Base-by-base conservation (phyloP, 176 grass and related monocot species). In the Otatea glauca region DNA sequence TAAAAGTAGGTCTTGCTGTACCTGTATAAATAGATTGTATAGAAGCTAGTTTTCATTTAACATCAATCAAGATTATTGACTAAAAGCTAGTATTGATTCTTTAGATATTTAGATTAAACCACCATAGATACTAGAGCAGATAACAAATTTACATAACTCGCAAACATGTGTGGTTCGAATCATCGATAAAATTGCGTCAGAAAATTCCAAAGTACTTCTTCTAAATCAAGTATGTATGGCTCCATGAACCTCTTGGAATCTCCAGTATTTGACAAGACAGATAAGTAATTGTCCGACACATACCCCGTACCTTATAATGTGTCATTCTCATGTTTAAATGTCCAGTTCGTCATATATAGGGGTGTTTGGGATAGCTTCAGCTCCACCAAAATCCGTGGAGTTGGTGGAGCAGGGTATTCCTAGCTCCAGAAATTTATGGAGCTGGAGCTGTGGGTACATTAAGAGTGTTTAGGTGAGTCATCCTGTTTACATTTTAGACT, bases 241-340 rank as follows among this genome's bases (percentile, higher is more conserved):
- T 72, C 65, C 54, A 73, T 45, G 58, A 73, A 73, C 21, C 47
- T 55, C 45, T 56, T 12, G 37, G 29, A 15, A 73, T 80, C 34
- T 69, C 39, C 51, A 68, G 1, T n/a, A 72, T 58, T 84, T 61
- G 16, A 85, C 80, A 85, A 80, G 29, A 70, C 20, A 48, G 15
- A 84, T 50, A 68, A 75, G 61, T 69, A 75, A 74, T 32, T 61
- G 50, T 75, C 17, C 8, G 61, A 89, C 18, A 42, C 87, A 61
- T 85, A 89, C 50, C 41, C 5, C 59, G 55, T 62, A 80, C 76
- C 87, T 69, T 89, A 50, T 80, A 75, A 53, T 61, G 70, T 25
- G 70, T 25, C 70, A 61, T 68, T 81, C 70, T 81, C 62, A 54
- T 75, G 32, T 67, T 51, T 75, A 75, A 56, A 81, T 62, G 74